These are phyloP conservation scores for Nicotiana rustica DNA, from an alignment of 305 asterid species.

Conservation along the genomic window DNA sequence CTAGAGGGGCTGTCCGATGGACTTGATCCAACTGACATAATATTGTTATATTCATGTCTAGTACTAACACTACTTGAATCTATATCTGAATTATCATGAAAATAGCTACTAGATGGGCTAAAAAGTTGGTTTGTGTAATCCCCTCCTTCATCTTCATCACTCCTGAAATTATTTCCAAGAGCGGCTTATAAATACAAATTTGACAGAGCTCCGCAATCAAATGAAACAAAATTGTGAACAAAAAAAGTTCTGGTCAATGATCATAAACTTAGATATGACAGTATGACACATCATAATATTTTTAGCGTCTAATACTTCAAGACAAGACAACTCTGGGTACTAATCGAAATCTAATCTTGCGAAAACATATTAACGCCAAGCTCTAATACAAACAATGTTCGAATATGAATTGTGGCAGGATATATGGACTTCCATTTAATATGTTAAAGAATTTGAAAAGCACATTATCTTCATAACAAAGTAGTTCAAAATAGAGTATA, in stretches of 20 bases:
- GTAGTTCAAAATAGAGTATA: not conserved
- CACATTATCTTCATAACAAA: constrained; percentile 9
- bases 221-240: not conserved
- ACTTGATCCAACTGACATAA: constrained; percentile 77
- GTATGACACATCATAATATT: not conserved
- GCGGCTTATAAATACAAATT: not conserved
- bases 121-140: constrained; percentile 59
- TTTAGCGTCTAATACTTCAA: not conserved
- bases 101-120: constrained; percentile 61
- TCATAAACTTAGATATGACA: not conserved
- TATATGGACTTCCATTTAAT: not conserved
- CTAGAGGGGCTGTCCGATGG: constrained; percentile 91
- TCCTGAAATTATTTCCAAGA: constrained; percentile 56
- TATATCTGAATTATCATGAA: constrained; percentile 63
- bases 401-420: not conserved
- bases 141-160: constrained; percentile 80
- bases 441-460: not conserved
- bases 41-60: constrained; percentile 67
- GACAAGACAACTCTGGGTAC: not conserved
- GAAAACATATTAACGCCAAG: constrained; percentile 9
- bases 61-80: constrained; percentile 81
- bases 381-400: not conserved
- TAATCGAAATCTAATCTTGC: constrained; percentile 6
- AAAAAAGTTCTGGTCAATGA: not conserved
- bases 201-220: not conserved